phyloP scores from a whole-genome alignment of 2,329 filamentous ascomycete species.

The Trichoderma arundinaceum region DNA sequence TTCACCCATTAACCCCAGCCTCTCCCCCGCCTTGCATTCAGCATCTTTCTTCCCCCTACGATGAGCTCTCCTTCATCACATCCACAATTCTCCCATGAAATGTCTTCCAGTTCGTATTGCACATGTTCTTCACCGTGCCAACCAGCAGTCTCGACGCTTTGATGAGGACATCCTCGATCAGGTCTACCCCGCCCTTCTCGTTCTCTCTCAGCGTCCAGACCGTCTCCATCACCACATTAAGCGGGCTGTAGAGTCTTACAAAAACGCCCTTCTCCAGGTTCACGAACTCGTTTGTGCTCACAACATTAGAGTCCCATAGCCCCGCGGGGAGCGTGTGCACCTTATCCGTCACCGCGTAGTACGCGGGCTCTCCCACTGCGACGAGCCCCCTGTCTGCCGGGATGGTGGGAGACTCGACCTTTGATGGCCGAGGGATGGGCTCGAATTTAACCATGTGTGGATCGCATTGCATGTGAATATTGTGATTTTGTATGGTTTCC shows the following conservation, averaged over 20 bases:
- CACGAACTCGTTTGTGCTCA: constrained; percentile 61
- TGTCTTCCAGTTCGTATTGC: constrained; percentile 56
- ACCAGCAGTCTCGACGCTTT: constrained; percentile 57
- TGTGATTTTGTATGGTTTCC: constrained; percentile 56
- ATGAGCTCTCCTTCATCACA: constrained; percentile 16
- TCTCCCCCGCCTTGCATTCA: neutral
- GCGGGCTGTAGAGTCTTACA: constrained; percentile 56
- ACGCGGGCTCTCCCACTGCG: constrained; percentile 41
- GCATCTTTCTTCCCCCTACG: neutral
- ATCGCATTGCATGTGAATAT: constrained; percentile 58
- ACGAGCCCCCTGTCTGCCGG: constrained; percentile 39
- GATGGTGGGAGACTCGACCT: constrained; percentile 39
- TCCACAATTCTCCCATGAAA: constrained; percentile 51
- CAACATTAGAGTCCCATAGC: constrained; percentile 60
- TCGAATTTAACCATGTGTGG: constrained; percentile 57
- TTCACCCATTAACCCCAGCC: too few species aligned
- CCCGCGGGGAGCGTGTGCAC: constrained; percentile 60
- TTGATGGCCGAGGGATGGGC: constrained; percentile 41
- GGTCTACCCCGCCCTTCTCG: constrained; percentile 44
- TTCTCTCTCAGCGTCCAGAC: constrained; percentile 52
- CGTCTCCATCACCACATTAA: constrained; percentile 60
- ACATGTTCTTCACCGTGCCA: constrained; percentile 56
- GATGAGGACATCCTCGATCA: constrained; percentile 59
- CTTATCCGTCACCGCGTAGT: constrained; percentile 56
- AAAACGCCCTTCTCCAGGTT: constrained; percentile 57